These are phyloP conservation scores for Cordyceps militaris DNA, from an alignment of 2,329 filamentous ascomycete genomes.

Conservation along the genomic window DNA sequence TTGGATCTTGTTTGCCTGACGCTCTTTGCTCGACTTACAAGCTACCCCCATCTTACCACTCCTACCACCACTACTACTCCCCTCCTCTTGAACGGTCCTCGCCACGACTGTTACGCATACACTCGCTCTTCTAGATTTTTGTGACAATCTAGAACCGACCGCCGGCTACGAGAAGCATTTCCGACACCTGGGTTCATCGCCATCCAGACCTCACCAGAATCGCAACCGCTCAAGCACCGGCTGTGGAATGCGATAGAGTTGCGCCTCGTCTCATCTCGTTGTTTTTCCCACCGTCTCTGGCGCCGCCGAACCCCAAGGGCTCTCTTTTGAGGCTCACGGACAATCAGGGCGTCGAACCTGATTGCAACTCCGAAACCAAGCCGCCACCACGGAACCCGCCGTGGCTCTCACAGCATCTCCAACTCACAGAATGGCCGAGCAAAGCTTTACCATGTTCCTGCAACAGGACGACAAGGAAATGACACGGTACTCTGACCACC, in stretches of 20 bases:
- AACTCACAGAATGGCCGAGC: constrained; percentile 6
- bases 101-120: not conserved
- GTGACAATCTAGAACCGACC: not conserved
- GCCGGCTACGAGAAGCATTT: not conserved
- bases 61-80: not conserved
- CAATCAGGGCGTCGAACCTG: not conserved
- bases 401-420: not conserved
- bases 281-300: not conserved
- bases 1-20: not conserved
- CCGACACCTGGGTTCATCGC: not conserved
- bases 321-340: constrained; percentile 1
- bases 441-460: constrained; percentile 14
- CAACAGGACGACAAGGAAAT: constrained; percentile 31
- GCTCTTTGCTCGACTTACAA: constrained; percentile 1
- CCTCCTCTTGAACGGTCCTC: not conserved
- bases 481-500: constrained; percentile 41
- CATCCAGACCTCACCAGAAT: not conserved
- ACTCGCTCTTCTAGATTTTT: not conserved
- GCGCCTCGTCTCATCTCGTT: not conserved
- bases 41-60: not conserved
- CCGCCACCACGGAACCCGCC: not conserved
- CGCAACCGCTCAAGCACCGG: not conserved
- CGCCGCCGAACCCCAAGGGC: not conserved
- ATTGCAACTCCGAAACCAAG: not conserved
- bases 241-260: constrained; percentile 4